Conservation (phyloP, 2,329 filamentous ascomycete genomes). For the Trichoderma koningiopsis region DNA sequence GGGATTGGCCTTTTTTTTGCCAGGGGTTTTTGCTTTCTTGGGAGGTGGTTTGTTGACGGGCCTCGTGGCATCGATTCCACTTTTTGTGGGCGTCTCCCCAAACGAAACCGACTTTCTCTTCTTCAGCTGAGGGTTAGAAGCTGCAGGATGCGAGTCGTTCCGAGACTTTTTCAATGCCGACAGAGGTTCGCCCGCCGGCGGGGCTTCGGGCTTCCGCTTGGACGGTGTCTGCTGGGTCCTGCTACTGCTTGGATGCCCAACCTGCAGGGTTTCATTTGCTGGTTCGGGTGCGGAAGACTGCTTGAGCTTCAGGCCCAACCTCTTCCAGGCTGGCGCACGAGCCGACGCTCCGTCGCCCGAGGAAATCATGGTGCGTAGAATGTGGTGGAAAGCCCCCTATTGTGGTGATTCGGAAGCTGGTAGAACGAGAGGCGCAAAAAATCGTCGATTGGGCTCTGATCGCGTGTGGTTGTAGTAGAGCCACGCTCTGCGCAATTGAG, state of each 20-base stretch:
- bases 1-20: constrained; percentile 44
- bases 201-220: constrained; percentile 47
- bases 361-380: constrained; percentile 45
- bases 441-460: constrained; percentile 6
- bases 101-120: constrained; percentile 55
- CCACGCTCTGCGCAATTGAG: neutral
- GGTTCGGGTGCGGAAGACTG: constrained; percentile 39
- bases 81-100: constrained; percentile 46
- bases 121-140: constrained; percentile 38
- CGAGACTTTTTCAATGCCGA: constrained; percentile 41
- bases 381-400: constrained; percentile 12
- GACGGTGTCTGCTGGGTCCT: constrained; percentile 38
- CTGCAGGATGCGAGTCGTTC: constrained; percentile 34
- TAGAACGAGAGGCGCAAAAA: neutral
- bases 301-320: constrained; percentile 66
- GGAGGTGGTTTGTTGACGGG: constrained; percentile 36
- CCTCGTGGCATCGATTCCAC: constrained; percentile 29
- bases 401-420: neutral
- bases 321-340: constrained; percentile 61
- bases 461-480: constrained; percentile 13
- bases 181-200: constrained; percentile 36
- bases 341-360: constrained; percentile 46
- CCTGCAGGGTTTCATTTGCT: constrained; percentile 37
- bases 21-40: constrained; percentile 43
- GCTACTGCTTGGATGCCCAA: constrained; percentile 43